Evolutionary conservation across 192 early-diverging fungal species (phyloP).

Genomic region (Phlyctochytrium planicorne): DNA sequence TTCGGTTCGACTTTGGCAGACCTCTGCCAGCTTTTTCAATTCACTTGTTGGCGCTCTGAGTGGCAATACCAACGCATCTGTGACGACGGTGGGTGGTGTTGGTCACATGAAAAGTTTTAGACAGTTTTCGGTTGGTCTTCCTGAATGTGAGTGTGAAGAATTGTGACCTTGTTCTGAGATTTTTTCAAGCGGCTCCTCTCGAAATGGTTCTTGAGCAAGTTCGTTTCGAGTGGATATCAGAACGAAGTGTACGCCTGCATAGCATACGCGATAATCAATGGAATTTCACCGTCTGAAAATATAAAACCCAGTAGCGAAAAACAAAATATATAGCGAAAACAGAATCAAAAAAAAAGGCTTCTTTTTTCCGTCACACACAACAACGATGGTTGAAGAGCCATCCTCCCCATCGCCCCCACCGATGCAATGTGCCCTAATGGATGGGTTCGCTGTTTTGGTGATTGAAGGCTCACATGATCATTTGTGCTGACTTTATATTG

Average conservation of each 20-base stretch:
- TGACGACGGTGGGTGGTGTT: conserved; percentile 24
- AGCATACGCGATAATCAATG: conserved; percentile 42
- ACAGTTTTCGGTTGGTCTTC: conserved; percentile 41
- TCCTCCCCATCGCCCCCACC: background rate
- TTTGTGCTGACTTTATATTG: too few species aligned
- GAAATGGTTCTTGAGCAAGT: conserved; percentile 21
- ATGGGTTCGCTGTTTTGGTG: background rate
- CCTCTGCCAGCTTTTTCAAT: conserved; percentile 68
- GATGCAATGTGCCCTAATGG: background rate
- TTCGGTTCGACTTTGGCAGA: conserved; percentile 73
- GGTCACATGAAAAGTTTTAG: conserved; percentile 50
- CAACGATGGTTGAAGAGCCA: too few species aligned
- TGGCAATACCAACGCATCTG: conserved; percentile 25
- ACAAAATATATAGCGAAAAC: too few species aligned
- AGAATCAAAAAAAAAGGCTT: too few species aligned
- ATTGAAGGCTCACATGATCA: too few species aligned
- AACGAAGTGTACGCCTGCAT: conserved; percentile 41
- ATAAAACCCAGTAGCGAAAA: too few species aligned
- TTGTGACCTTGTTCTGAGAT: background rate
- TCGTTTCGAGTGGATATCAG: conserved; percentile 45
- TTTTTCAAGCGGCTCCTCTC: background rate
- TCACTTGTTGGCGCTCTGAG: conserved; percentile 56
- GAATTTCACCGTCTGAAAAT: conserved; percentile 42
- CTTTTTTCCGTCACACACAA: too few species aligned
- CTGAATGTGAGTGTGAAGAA: conserved; percentile 27